Evolutionary conservation across 768 basidiomycete species (phyloP).

Genomic region (Amanita fuliginea): DNA sequence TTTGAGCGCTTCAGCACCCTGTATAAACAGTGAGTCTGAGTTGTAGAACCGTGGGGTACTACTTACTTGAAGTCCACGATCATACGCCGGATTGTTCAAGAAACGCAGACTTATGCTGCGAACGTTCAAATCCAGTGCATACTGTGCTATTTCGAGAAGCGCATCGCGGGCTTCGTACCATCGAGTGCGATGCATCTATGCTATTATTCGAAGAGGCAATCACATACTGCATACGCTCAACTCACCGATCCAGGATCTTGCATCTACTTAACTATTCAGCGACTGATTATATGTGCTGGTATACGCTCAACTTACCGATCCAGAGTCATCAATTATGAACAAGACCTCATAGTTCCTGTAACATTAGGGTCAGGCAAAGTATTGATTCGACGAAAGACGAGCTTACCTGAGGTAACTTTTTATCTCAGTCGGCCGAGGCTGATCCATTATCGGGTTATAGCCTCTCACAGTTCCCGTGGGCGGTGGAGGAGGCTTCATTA

Average conservation of each 20-base stretch:
- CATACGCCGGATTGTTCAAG: slow-evolving; percentile 11
- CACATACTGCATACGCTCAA: neutral
- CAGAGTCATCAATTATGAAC: slow-evolving; percentile 21
- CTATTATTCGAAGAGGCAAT: neutral
- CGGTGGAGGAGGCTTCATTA: slow-evolving; percentile 12
- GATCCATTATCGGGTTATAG: slow-evolving; percentile 17
- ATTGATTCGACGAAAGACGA: neutral
- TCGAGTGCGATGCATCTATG: slow-evolving; percentile 12
- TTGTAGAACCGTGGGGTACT: neutral
- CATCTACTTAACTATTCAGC: no score
- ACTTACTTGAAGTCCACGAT: neutral
- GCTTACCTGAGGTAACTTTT: slow-evolving; percentile 15
- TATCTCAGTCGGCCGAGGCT: slow-evolving; percentile 15
- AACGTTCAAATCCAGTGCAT: slow-evolving; percentile 16
- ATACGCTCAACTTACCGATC: slow-evolving; percentile 12
- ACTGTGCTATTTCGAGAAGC: slow-evolving; percentile 18
- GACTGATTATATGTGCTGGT: neutral
- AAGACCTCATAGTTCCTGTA: slow-evolving; percentile 8
- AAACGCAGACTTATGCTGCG: slow-evolving; percentile 17
- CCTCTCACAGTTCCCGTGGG: slow-evolving; percentile 10
- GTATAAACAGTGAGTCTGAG: neutral
- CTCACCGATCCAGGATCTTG: slow-evolving; percentile 19
- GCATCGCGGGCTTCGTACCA: slow-evolving; percentile 19
- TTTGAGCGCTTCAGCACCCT: slow-evolving; percentile 13
- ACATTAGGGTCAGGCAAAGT: neutral